phyloP scores from a whole-genome alignment of 345 rosid genomes.

The Rhizophora mangle region DNA sequence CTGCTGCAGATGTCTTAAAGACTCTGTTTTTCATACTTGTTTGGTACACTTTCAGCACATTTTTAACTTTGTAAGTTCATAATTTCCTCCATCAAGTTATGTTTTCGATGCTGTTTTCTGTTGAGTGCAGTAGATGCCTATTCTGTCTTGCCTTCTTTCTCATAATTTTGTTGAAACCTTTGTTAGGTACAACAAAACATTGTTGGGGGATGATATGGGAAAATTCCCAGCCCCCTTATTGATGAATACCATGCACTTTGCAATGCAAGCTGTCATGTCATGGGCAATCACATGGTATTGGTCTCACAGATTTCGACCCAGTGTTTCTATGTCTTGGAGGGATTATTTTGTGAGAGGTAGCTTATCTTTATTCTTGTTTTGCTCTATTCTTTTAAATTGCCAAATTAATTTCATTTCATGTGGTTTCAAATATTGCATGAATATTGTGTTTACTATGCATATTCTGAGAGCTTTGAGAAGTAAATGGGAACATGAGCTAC shows the following conservation, averaged over 20 bases:
- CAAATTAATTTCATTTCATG: not conserved
- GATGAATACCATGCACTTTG: slow-evolving; percentile 92
- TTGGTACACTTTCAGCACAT: slow-evolving; percentile 99
- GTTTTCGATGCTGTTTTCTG: not conserved
- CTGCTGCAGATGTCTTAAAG: slow-evolving; percentile 75
- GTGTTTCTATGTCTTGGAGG: slow-evolving; percentile 66
- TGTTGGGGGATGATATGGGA: slow-evolving; percentile 92
- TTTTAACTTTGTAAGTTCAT: slow-evolving; percentile 91
- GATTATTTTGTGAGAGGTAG: slow-evolving; percentile 88
- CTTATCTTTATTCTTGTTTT: not conserved
- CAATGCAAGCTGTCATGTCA: slow-evolving; percentile 87
- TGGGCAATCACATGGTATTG: slow-evolving; percentile 77
- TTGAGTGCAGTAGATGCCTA: not conserved
- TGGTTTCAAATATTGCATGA: too few relatives aligned
- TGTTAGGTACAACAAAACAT: slow-evolving; percentile 87
- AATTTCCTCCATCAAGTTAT: slow-evolving; percentile 1
- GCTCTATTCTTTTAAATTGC: not conserved
- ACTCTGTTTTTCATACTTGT: slow-evolving; percentile 91
- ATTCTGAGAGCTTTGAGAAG: too few relatives aligned
- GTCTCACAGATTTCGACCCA: slow-evolving; percentile 68
- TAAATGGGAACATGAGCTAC: too few relatives aligned
- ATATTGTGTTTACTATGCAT: too few relatives aligned
- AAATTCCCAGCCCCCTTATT: slow-evolving; percentile 94
- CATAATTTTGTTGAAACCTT: not conserved
- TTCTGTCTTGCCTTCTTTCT: not conserved